Base-by-base conservation (phyloP, 73 alveolate species). In the Loxodes magnus region DNA sequence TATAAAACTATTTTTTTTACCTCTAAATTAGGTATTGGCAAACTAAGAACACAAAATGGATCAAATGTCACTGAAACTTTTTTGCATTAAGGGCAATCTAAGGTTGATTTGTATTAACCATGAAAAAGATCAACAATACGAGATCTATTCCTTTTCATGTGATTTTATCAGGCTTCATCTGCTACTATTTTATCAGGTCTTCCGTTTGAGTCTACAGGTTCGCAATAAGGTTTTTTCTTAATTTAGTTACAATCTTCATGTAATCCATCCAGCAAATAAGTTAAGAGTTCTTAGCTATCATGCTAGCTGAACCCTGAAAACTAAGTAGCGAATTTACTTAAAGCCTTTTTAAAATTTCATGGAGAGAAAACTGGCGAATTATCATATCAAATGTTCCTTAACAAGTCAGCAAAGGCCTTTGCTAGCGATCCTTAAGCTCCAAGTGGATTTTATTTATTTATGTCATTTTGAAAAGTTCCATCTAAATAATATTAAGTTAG, bases 191-290 rank as follows among this genome's bases (percentile, higher is more conserved):
- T 71, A 67, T 88, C 97, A 2, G 91, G 73, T 34, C 80, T 59
- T 0, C 69, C 59, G 30, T 57, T 56, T 14, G 65, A 78, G 55
- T 65, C 92, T 61, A 60, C 38, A 54, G 39, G 60, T 37, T 77
- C 96, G 5, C 62, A 90, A 75, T 71, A 77, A 39, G 81, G 97
- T 81, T 82, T 82, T 53, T 68, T 53, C 58, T 64, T 62, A 28
- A 82, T 88, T 74, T 86, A 55, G 59, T 84, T 89, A 17, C 88
- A 67, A 56, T 91, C 99, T 69, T 95, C 99, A 60, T 95, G 98
- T 15, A 95, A 63, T 61, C 87, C 86, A 75, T 90, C 98, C 24
- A 95, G 81, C 63, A 95, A 70, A 67, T 72, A 93, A 43, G 79
- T 77, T 25, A 95, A 66, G 36, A 95, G 71, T 71, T 92, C 99